Conservation (phyloP, 495 filamentous ascomycete genomes). For the Neurospora africana region DNA sequence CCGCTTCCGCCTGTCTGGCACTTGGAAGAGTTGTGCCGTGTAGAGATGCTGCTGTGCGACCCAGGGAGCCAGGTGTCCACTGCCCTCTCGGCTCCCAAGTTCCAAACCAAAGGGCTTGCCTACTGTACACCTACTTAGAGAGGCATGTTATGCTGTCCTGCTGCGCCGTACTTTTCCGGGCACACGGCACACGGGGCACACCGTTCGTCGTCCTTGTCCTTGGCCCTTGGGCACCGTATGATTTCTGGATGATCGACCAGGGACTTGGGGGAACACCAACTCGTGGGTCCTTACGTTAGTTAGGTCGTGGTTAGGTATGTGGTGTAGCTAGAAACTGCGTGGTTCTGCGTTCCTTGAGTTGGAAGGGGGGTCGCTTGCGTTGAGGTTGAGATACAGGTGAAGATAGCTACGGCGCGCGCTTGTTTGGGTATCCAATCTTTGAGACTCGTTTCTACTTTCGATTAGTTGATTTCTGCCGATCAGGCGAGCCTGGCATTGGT, state of each 20-base stretch:
- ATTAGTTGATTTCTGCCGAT: neutral
- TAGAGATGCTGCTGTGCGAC: neutral
- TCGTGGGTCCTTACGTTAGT: neutral
- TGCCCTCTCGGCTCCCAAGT: neutral
- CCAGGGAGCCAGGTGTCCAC: neutral
- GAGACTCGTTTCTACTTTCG: neutral
- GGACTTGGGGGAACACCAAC: neutral
- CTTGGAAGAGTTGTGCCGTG: neutral
- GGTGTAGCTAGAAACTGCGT: neutral
- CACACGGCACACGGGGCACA: neutral
- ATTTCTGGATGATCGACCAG: neutral
- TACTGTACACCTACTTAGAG: neutral
- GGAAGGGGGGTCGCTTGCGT: neutral
- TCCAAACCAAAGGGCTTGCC: neutral
- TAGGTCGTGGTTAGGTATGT: neutral
- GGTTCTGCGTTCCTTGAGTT: neutral
- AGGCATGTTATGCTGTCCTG: neutral
- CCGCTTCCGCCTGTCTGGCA: neutral
- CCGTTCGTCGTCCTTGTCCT: neutral
- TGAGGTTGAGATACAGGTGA: neutral
- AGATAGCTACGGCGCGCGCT: neutral
- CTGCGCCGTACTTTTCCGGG: neutral
- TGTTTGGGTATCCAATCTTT: neutral
- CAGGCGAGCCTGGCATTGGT: neutral
- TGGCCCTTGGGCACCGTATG: neutral